Conservation (phyloP, 768 basidiomycete genomes). For the Fomitopsis serialis region DNA sequence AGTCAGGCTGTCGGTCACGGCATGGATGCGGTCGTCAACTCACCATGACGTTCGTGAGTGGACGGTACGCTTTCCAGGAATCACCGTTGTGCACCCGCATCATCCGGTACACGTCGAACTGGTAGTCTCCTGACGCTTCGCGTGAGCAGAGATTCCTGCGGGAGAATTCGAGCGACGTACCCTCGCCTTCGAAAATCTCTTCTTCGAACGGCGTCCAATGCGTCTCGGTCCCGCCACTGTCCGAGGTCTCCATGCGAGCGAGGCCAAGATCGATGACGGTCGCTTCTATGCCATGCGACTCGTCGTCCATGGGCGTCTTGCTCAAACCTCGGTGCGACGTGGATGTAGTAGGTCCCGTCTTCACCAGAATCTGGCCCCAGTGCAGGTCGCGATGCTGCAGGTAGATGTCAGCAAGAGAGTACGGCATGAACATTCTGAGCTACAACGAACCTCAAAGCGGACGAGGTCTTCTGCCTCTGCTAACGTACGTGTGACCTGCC, state of each 20-base stretch:
- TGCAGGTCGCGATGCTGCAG: conserved; percentile 96
- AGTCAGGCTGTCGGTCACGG: background rate
- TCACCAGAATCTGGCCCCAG: conserved; percentile 92
- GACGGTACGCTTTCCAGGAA: conserved; percentile 73
- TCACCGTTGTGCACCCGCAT: conserved; percentile 63
- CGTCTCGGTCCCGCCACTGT: conserved; percentile 38
- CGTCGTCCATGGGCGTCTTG: conserved; percentile 58
- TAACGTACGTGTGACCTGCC: conserved; percentile 80
- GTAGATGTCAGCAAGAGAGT: background rate
- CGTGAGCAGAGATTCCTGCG: background rate
- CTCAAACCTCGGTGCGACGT: conserved; percentile 10
- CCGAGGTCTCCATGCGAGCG: conserved; percentile 70
- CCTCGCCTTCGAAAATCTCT: conserved; percentile 89
- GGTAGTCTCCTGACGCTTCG: conserved; percentile 64
- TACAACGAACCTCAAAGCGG: conserved; percentile 73
- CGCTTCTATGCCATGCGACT: conserved; percentile 59
- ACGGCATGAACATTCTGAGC: background rate
- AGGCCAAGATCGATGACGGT: conserved; percentile 95
- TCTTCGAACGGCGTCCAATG: conserved; percentile 84
- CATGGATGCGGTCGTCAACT: conserved; percentile 14
- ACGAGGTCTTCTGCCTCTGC: conserved; percentile 75
- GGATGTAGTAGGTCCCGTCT: conserved; percentile 34
- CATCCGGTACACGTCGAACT: conserved; percentile 91
- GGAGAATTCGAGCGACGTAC: conserved; percentile 27
- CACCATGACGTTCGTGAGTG: conserved; percentile 89